Base-by-base conservation (phyloP, 768 basidiomycete genomes). In the Suillus americanus region DNA sequence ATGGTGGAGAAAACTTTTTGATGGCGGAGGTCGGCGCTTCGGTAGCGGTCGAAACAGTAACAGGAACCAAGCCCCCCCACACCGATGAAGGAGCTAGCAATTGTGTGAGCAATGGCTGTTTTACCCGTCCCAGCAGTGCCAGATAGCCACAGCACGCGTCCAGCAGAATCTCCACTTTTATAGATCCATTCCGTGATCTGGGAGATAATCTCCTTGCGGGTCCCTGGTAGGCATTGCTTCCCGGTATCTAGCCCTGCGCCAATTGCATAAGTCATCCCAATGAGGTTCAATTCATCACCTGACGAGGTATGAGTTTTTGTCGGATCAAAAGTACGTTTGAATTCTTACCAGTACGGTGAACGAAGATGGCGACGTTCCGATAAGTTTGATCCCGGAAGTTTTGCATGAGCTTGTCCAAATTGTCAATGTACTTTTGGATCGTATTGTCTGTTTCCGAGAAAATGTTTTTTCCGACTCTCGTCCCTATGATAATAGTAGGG, bases 81-180 rank as follows among this genome's bases (percentile, higher is more conserved):
- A 14, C 70, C 20, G 13, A 48, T 65, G 33, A 69, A 61, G 46
- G 28, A 53, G 2, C 65, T 61, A 2, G 66, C 68, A 10, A 63
- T 63, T 1, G 62, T 63, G 30, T 63, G 62, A 18, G 62, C 55
- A 25, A 63, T 60, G 13, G 67, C 66, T 14, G 75, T 68, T 64
- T 75, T 75, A 3, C 74, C 74, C 13, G 51, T 63, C 14, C 73
- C 74, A 1, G 75, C 72, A 33, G 38, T 41, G 6, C 62, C 62
- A 35, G 54, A 43, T 23, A 63, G 8, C 56, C 56, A 63, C 16
- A 63, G 37, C 20, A 60, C 25, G 7, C 55, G 62, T 28, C 25
- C 40, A 56, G 62, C 40, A 23, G 41, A 33, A 33, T 37, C 40
- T 45, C 37, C 56, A n/a, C 33, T n/a, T 20, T 41, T 37, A 13